Percentiles rank a stretch among this genome's conserved stretches.
These are phyloP conservation scores for Blumeriella jaapii DNA, from an alignment of 2,329 filamentous ascomycete species.

Conservation along the genomic window DNA sequence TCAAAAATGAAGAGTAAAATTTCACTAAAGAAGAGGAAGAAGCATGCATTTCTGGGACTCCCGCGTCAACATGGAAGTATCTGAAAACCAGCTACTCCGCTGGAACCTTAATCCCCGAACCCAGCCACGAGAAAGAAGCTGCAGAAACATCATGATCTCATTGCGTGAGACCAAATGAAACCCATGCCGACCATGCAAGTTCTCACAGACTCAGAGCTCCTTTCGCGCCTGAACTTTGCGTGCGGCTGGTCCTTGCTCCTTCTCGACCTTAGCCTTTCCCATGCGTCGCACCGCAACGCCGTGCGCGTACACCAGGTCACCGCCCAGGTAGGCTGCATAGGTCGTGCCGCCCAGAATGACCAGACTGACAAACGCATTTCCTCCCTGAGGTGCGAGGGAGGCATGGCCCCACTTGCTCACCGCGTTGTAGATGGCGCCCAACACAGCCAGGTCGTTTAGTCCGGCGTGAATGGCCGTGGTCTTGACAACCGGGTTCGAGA, in stretches of 20 bases:
- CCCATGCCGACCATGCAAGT: background rate
- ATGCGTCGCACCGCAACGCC: conserved; percentile 14
- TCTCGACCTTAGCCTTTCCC: conserved; percentile 10
- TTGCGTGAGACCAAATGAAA: too few species aligned
- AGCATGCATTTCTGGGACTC: too few species aligned
- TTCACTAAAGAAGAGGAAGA: too few species aligned
- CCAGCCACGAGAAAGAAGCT: too few species aligned
- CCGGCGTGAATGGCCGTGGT: conserved; percentile 8
- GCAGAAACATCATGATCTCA: too few species aligned
- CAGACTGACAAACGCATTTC: conserved; percentile 5
- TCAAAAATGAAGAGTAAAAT: too few species aligned
- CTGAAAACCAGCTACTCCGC: too few species aligned
- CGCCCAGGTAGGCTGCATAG: conserved; percentile 13
- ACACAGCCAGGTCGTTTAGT: conserved; percentile 11
- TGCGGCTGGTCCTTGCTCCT: background rate
- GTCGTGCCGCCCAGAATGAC: conserved; percentile 1
- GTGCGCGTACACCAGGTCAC: conserved; percentile 10
- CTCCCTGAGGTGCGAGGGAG: background rate
- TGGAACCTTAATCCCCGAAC: too few species aligned
- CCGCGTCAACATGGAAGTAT: too few species aligned
- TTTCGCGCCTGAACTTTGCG: background rate
- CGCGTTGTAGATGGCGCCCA: conserved; percentile 9
- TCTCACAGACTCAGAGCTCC: background rate
- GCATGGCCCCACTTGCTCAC: conserved; percentile 1
- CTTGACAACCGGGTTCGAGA: conserved; percentile 8